A percentile compares a stretch with the other conserved stretches of the same genome.
Conservation (phyloP, 208 protist species). For the Baffinella frigidus region DNA sequence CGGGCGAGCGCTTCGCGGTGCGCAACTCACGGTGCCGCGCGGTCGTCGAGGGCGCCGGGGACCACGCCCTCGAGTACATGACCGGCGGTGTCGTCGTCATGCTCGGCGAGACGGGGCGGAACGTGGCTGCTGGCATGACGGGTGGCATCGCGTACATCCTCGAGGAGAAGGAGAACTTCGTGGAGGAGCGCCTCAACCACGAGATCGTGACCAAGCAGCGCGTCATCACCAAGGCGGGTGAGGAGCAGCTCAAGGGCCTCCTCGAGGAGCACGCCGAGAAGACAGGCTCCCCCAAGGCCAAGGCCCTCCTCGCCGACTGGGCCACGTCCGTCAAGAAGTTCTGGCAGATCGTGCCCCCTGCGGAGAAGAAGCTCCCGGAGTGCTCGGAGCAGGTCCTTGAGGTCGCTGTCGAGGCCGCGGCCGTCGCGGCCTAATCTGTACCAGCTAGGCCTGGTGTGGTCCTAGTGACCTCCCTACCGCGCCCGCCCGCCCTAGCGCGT, state of each 20-base stretch:
- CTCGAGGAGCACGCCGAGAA: constrained; percentile 71
- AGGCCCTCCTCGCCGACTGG: constrained; percentile 74
- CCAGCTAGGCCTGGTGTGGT: too few relatives aligned
- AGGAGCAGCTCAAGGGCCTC: constrained; percentile 67
- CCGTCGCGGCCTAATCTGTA: too few relatives aligned
- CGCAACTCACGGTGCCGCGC: constrained; percentile 79
- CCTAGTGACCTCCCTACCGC: too few relatives aligned
- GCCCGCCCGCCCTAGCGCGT: too few relatives aligned
- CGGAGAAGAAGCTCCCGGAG: constrained; percentile 16
- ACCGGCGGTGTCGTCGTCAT: constrained; percentile 72
- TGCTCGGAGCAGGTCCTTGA: background rate
- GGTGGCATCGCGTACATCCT: constrained; percentile 78
- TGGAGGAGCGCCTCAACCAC: constrained; percentile 63
- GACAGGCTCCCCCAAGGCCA: constrained; percentile 65
- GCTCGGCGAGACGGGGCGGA: constrained; percentile 70
- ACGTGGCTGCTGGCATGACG: constrained; percentile 82
- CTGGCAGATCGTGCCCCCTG: constrained; percentile 56
- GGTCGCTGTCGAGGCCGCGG: background rate
- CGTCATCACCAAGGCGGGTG: constrained; percentile 52
- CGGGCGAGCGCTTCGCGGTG: constrained; percentile 81
- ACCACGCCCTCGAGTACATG: constrained; percentile 86
- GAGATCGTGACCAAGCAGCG: constrained; percentile 7
- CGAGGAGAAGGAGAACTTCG: constrained; percentile 23
- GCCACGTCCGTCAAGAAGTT: background rate
- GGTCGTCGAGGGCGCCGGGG: constrained; percentile 80